phyloP scores from a whole-genome alignment of 768 basidiomycete species.

The Leccinellum albellum region DNA sequence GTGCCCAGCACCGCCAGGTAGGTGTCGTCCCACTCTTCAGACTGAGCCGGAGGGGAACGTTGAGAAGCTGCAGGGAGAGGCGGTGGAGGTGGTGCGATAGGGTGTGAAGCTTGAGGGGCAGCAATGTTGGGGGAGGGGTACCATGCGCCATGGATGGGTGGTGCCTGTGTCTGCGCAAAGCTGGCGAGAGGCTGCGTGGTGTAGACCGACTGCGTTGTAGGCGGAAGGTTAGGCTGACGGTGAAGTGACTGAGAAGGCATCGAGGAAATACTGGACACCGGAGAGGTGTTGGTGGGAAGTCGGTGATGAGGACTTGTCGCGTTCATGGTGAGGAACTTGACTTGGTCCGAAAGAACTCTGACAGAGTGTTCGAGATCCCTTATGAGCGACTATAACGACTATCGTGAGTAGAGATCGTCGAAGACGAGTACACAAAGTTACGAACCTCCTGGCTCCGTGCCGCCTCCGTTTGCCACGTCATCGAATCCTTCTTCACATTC shows the following conservation, averaged over 20 bases:
- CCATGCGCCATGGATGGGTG: conserved; percentile 44
- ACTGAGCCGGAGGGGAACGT: conserved; percentile 50
- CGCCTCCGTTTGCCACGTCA: conserved; percentile 77
- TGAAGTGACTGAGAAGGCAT: conserved; percentile 33
- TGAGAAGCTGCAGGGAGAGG: conserved; percentile 38
- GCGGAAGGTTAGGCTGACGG: conserved; percentile 33
- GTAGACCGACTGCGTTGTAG: conserved; percentile 35
- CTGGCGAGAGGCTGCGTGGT: conserved; percentile 30
- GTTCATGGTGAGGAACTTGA: conserved; percentile 73
- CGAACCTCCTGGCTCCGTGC: conserved; percentile 76
- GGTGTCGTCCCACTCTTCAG: conserved; percentile 82
- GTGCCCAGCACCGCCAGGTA: conserved; percentile 74
- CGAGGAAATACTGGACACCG: conserved; percentile 35
- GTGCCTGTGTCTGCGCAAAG: conserved; percentile 31
- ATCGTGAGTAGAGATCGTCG: conserved; percentile 6
- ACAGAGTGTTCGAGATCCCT: conserved; percentile 80
- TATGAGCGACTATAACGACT: conserved; percentile 53
- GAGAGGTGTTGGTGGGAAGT: conserved; percentile 31
- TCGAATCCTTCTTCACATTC: conserved; percentile 74
- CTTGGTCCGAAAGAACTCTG: conserved; percentile 70
- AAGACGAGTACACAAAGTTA: not conserved
- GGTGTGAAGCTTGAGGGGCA: conserved; percentile 80
- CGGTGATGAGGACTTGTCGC: conserved; percentile 36
- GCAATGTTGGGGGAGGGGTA: conserved; percentile 58
- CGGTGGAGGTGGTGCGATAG: conserved; percentile 61